Conservation (phyloP, 306 rosid genomes). For the Cucumis sativus region DNA sequence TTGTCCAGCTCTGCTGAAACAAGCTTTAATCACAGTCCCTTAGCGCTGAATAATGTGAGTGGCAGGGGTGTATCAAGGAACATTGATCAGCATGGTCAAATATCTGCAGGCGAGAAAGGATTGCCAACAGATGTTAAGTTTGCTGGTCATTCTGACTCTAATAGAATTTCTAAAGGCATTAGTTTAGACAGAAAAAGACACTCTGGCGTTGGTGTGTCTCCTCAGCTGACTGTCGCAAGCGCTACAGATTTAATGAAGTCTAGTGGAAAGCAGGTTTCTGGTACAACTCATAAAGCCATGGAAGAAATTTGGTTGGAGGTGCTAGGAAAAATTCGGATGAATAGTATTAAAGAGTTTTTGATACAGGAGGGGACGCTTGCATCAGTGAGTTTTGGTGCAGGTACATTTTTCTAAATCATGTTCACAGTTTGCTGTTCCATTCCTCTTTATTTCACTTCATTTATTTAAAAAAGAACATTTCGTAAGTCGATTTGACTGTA, state of each 20-base stretch:
- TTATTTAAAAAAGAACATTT: neutral
- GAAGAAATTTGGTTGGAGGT: conserved; percentile 91
- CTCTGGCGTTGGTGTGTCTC: conserved; percentile 26
- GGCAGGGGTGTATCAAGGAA: conserved; percentile 31
- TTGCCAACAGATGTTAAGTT: conserved; percentile 40
- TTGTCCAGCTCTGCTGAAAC: conserved; percentile 75
- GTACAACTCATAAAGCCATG: conserved; percentile 35
- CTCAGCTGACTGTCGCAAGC: conserved; percentile 32
- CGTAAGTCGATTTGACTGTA: neutral
- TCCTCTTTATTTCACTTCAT: neutral
- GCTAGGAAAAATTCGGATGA: conserved; percentile 55
- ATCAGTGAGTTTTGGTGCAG: conserved; percentile 81
- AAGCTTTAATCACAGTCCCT: conserved; percentile 77
- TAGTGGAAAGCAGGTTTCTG: conserved; percentile 33
- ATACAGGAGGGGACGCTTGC: conserved; percentile 72
- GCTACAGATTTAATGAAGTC: conserved; percentile 24
- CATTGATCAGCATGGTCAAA: conserved; percentile 32
- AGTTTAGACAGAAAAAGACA: conserved; percentile 42
- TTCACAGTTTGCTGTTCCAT: neutral
- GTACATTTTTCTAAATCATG: conserved; percentile 26
- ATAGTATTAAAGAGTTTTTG: conserved; percentile 64
- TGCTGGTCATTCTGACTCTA: conserved; percentile 41
- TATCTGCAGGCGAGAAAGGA: conserved; percentile 29
- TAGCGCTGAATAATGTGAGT: conserved; percentile 32
- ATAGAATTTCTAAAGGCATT: conserved; percentile 24